Conservation (phyloP, 2,329 filamentous ascomycete species). For the Aspergillus sp. region DNA sequence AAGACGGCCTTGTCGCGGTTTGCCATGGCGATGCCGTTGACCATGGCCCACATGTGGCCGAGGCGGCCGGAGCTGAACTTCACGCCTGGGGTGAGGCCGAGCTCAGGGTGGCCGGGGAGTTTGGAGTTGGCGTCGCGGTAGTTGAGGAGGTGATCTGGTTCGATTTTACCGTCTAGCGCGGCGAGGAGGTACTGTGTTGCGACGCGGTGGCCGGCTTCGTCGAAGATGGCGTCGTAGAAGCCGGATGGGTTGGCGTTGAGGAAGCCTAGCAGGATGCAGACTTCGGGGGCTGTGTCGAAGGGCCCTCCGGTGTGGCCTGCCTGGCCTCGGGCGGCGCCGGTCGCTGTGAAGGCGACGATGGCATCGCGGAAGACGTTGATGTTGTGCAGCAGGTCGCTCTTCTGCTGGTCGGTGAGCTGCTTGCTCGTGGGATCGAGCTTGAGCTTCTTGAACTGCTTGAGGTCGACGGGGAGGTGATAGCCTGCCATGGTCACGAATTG, state of each 20-base stretch:
- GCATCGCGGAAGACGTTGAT: constrained; percentile 42
- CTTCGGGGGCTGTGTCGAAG: constrained; percentile 42
- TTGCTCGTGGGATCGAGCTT: constrained; percentile 34
- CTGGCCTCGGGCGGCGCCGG: constrained; percentile 39
- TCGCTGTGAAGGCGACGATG: constrained; percentile 41
- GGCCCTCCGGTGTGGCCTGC: constrained; percentile 42
- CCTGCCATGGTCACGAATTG: not conserved
- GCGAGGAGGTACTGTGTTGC: constrained; percentile 42
- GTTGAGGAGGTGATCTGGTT: constrained; percentile 41
- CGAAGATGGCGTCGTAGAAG: constrained; percentile 37
- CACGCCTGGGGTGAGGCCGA: constrained; percentile 40
- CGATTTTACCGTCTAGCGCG: constrained; percentile 38
- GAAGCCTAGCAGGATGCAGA: constrained; percentile 40
- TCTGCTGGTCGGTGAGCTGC: constrained; percentile 36
- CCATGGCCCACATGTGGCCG: constrained; percentile 42
- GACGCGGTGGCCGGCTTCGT: constrained; percentile 43
- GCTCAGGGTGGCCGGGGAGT: constrained; percentile 41
- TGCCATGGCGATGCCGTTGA: constrained; percentile 41
- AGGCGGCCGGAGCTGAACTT: constrained; percentile 44
- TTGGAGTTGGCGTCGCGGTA: constrained; percentile 43
- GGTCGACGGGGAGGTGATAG: constrained; percentile 30
- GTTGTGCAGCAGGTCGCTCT: constrained; percentile 38
- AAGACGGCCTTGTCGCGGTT: constrained; percentile 38
- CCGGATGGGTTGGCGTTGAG: constrained; percentile 34
- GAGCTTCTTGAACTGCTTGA: constrained; percentile 37